Percentiles rank a stretch among this genome's conserved stretches.
Evolutionary conservation across 176 grass and related monocot species (phyloP).

Genomic region (Triticum dicoccoides): DNA sequence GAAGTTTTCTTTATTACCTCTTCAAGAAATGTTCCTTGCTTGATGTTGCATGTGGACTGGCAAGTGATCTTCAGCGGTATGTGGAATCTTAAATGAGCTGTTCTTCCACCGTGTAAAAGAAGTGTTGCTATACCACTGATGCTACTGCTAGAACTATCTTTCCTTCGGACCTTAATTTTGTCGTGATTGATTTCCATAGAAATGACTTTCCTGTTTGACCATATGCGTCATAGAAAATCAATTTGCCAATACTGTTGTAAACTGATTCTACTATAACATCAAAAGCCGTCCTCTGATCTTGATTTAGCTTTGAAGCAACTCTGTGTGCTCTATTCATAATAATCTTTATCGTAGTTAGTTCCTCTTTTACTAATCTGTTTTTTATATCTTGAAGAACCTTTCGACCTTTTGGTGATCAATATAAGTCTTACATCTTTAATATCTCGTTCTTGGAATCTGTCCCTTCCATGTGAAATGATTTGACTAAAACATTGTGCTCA

Average conservation of each 20-base stretch:
- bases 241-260: neutral
- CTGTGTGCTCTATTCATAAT: neutral
- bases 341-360: neutral
- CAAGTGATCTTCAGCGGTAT: too few species aligned
- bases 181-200: too few species aligned
- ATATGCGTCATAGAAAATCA: too few species aligned
- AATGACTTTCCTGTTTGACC: too few species aligned
- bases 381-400: neutral
- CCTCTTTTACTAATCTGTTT: slow-evolving; percentile 20
- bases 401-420: neutral
- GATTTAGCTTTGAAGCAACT: neutral
- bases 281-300: neutral
- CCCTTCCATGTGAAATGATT: slow-evolving; percentile 26
- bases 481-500: slow-evolving; percentile 27
- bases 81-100: too few species aligned
- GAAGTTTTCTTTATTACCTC: too few species aligned
- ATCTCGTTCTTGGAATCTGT: neutral
- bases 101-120: too few species aligned
- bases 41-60: too few species aligned
- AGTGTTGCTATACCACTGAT: too few species aligned
- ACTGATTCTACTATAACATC: neutral
- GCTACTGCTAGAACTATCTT: too few species aligned
- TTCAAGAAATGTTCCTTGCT: too few species aligned
- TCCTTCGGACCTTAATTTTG: too few species aligned
- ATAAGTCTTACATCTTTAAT: neutral